Conservation (phyloP, 164 flowering plant genomes). For the Brasenia schreberi region DNA sequence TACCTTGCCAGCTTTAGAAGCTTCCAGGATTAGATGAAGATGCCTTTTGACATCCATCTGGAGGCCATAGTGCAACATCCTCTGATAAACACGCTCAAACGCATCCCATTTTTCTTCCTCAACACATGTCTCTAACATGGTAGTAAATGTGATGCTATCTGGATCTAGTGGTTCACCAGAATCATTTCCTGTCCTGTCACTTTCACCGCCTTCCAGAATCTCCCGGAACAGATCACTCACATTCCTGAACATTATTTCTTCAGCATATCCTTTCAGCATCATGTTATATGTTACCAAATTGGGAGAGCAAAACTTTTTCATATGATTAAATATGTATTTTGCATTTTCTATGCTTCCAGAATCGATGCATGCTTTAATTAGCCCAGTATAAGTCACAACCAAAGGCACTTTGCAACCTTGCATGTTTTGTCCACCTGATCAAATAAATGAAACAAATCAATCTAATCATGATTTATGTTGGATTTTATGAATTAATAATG, state of each 20-base stretch:
- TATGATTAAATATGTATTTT: slow-evolving; percentile 41
- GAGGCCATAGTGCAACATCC: slow-evolving; percentile 58
- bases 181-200: slow-evolving; percentile 22
- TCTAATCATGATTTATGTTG: background rate
- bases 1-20: slow-evolving; percentile 82
- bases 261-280: slow-evolving; percentile 69
- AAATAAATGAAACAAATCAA: background rate
- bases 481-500: too few relatives aligned
- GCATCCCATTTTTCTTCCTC: slow-evolving; percentile 64
- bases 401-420: slow-evolving; percentile 86
- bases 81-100: slow-evolving; percentile 35
- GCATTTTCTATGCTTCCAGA: slow-evolving; percentile 46
- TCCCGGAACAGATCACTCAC: slow-evolving; percentile 48
- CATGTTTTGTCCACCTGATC: slow-evolving; percentile 80
- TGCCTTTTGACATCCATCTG: slow-evolving; percentile 76
- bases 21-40: slow-evolving; percentile 53
- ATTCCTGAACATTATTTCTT: slow-evolving; percentile 51
- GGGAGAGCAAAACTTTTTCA: slow-evolving; percentile 70
- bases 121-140: slow-evolving; percentile 57
- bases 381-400: slow-evolving; percentile 84
- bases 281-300: slow-evolving; percentile 79
- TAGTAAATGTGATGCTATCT: slow-evolving; percentile 65
- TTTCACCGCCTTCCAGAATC: slow-evolving; percentile 28
- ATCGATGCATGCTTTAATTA: slow-evolving; percentile 80
- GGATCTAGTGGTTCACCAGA: slow-evolving; percentile 31